phyloP scores from a whole-genome alignment of 148 eudicot genomes.

The Spergularia marina region DNA sequence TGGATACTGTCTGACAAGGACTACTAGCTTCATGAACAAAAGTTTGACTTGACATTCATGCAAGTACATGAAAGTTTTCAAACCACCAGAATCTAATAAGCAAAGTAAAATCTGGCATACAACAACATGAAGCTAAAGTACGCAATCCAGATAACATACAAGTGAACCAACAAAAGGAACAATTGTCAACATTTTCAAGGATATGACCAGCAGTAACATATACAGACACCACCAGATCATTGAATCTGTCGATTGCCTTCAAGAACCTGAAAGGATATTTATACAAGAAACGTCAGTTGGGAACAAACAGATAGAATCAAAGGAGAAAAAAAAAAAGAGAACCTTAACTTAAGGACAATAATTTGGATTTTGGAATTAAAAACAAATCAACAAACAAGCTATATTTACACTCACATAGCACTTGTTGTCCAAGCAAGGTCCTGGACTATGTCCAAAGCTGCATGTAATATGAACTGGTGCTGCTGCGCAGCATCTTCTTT shows the following conservation, averaged over 20 bases:
- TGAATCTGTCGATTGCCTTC: constrained; percentile 93
- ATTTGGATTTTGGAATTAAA: background rate
- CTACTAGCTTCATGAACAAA: constrained; percentile 2
- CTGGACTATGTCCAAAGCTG: constrained; percentile 92
- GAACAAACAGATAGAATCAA: background rate
- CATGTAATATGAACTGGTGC: constrained; percentile 93
- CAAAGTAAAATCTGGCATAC: background rate
- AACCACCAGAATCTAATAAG: background rate
- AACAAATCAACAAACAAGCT: background rate
- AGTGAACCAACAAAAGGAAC: background rate
- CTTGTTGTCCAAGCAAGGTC: constrained; percentile 98
- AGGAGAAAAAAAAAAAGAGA: background rate
- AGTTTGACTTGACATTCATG: background rate
- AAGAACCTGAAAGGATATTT: constrained; percentile 63
- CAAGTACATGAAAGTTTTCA: background rate
- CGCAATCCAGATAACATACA: background rate
- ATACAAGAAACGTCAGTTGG: constrained; percentile 5
- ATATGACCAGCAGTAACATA: constrained; percentile 99
- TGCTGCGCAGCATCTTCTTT: constrained; percentile 93
- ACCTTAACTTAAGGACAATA: background rate
- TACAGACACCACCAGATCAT: constrained; percentile 90
- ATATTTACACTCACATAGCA: constrained; percentile 67
- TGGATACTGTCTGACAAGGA: background rate
- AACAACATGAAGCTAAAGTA: background rate
- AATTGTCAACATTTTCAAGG: constrained; percentile 40